These are phyloP conservation scores for Heracleum sosnowskyi DNA, from an alignment of 129 eudicot species.

Conservation along the genomic window DNA sequence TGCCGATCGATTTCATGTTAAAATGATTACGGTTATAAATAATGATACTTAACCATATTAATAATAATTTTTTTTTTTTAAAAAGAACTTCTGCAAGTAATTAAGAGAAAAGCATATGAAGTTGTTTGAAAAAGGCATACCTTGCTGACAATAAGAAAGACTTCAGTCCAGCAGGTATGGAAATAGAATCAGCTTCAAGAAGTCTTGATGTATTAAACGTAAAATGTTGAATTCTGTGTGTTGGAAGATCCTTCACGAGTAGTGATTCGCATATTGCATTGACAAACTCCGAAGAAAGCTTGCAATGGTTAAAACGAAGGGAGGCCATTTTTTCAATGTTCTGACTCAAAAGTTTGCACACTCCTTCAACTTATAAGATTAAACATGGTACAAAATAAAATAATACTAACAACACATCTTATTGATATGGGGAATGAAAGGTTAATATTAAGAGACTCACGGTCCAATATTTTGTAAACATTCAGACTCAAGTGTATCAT, in stretches of 20 bases:
- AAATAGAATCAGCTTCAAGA: slow-evolving; percentile 30
- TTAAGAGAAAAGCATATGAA: too few species aligned
- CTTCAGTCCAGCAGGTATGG: slow-evolving; percentile 53
- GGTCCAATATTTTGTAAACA: background rate
- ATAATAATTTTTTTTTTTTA: too few species aligned
- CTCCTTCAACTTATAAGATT: slow-evolving; percentile 70
- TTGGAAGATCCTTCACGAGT: slow-evolving; percentile 25
- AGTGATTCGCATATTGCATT: slow-evolving; percentile 60
- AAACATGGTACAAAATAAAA: background rate
- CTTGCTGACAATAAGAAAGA: slow-evolving; percentile 52
- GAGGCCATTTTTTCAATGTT: slow-evolving; percentile 40
- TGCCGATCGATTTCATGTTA: background rate
- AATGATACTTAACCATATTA: too few species aligned
- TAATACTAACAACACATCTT: background rate
- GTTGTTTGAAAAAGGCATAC: slow-evolving; percentile 19
- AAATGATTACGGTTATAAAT: too few species aligned
- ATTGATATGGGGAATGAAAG: background rate
- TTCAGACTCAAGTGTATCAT: background rate
- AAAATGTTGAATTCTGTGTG: slow-evolving; percentile 47
- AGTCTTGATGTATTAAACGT: slow-evolving; percentile 62
- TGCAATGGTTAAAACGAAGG: slow-evolving; percentile 57
- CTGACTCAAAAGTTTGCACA: slow-evolving; percentile 65
- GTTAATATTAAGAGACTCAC: background rate
- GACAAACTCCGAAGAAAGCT: slow-evolving; percentile 51
- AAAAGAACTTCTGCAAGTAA: too few species aligned